Evolutionary conservation across 371 early-diverging fungal genomes (phyloP), one percentile per base, ranked within the genome.

Genomic region (Apophysomyces ossiformis): DNA sequence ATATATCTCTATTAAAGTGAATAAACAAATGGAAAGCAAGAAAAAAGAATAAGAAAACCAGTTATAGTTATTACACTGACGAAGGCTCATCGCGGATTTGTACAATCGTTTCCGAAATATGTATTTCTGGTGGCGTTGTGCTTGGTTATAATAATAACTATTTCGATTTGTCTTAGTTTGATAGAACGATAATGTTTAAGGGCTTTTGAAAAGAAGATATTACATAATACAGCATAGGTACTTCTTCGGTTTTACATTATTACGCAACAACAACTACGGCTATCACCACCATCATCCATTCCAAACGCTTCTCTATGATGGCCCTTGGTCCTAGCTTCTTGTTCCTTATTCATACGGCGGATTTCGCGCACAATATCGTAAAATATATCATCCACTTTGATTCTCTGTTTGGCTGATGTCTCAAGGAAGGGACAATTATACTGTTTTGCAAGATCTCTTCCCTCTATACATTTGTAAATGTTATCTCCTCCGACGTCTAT

Each of bases 321-420:
- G 38, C 61, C 18, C 39, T 44, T 57, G 2, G 59, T 57, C 11
- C 69, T 65, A 46, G 66, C 59, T 58, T 68, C 69, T 64, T 78
- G 72, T 44, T 68, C 71, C 78, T 86, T 88, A 72, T 89, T 87
- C 77, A 87, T 86, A 69, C 87, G 85, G 62, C 90, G 83, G 58
- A 97, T 95, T 66, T 92, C 92, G 39, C 93, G 88, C 11, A 98
- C 95, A 35, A 99, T 86, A 39, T 87, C 85, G 70, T 90, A 92
- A 83, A 96, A 99, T 9, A 94, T 88, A 61, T 96, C 95, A 47
- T 96, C 92, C 56, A 98, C 96, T 74, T 96, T 96, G 66, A 91
- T 89, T 60, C 90, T 89, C 60, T 90, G 87, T 74, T 93, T 92
- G 41, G 99, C 99, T 37, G 94, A 94, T 6, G 98, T 95, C 82